Base-by-base conservation (phyloP, 139 green algal species). In the Mesotaenium endlicherianum region DNA sequence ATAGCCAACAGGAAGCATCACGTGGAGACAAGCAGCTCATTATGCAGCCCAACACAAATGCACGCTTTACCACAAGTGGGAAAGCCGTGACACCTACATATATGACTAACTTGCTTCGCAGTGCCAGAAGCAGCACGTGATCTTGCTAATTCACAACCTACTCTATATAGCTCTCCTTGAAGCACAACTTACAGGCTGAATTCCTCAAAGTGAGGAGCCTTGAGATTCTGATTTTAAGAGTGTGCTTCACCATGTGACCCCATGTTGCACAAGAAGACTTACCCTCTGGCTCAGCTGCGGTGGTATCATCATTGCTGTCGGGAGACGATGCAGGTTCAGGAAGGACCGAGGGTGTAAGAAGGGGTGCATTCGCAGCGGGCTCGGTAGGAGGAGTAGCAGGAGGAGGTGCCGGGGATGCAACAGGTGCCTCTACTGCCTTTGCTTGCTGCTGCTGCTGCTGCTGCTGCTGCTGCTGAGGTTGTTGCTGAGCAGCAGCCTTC, bases 211-310 rank as follows among this genome's bases (percentile, higher is more conserved):
- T 26, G 26, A 64, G 20, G 26, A 34, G 26, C 26, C 53, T 34
- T 34, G 26, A 20, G 26, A 20, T 34, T 64, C 26, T 64, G 20
- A 20, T 34, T 34, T 64, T 34, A 26, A 20, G 26, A 26, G 20
- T 34, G 20, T 64, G 53, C 26, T 64, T 64, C 20, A 64, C 26
- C 53, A 20, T 64, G 26, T 64, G 26, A 20, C 26, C 53, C 26
- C 26, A 26, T 34, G 20, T 64, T 26, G 20, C 20, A 34, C 20
- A 26, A 20, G 20, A 64, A 64, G 26, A 72, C 70, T 78, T 5
- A 78, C 70, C 70, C 42, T 78, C 70, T 64, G 47, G 30, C 70
- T 78, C 70, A 38, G 34, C 20, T 47, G 70, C 49, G 41, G 70
- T 47, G 16, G 40, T 38, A 69, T 78, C 70, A 64, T 78, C 70